phyloP scores from a whole-genome alignment of 2,329 filamentous ascomycete species.

The Talaromyces atroroseus region DNA sequence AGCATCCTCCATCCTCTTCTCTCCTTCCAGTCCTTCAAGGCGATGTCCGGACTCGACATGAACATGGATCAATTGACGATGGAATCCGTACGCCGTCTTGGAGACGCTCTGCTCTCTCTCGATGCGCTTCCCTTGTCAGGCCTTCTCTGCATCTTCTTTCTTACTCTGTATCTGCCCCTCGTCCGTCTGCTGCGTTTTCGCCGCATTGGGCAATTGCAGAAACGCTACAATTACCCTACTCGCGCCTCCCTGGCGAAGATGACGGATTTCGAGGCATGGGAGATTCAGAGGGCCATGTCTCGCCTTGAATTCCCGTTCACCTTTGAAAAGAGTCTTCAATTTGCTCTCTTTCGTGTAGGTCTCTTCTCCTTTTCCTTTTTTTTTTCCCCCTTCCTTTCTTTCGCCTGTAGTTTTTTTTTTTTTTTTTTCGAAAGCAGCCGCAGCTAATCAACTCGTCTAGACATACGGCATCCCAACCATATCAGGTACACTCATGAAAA shows the following conservation, averaged over 20 bases:
- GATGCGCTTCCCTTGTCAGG: background rate
- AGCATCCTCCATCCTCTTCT: constrained; percentile 11
- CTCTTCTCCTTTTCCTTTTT: background rate
- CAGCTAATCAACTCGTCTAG: constrained; percentile 22
- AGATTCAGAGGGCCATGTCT: constrained; percentile 43
- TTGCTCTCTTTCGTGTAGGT: constrained; percentile 53
- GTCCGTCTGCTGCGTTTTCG: constrained; percentile 27
- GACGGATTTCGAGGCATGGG: constrained; percentile 50
- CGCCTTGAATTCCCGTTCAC: constrained; percentile 54
- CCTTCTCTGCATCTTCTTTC: background rate
- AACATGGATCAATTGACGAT: background rate
- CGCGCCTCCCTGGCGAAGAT: constrained; percentile 46
- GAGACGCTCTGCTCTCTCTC: background rate
- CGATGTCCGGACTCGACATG: background rate
- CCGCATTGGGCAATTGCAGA: constrained; percentile 33
- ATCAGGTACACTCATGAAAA: constrained; percentile 45
- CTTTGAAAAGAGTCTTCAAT: constrained; percentile 48
- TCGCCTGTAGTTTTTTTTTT: background rate
- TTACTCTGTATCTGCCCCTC: constrained; percentile 13
- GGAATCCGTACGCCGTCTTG: background rate
- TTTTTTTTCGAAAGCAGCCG: too few relatives aligned
- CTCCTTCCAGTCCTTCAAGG: background rate
- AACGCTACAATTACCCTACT: constrained; percentile 41
- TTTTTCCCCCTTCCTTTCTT: background rate
- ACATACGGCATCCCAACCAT: constrained; percentile 55